Evolutionary conservation across 768 basidiomycete genomes (phyloP).

Genomic region (Cantharellus anzutake): DNA sequence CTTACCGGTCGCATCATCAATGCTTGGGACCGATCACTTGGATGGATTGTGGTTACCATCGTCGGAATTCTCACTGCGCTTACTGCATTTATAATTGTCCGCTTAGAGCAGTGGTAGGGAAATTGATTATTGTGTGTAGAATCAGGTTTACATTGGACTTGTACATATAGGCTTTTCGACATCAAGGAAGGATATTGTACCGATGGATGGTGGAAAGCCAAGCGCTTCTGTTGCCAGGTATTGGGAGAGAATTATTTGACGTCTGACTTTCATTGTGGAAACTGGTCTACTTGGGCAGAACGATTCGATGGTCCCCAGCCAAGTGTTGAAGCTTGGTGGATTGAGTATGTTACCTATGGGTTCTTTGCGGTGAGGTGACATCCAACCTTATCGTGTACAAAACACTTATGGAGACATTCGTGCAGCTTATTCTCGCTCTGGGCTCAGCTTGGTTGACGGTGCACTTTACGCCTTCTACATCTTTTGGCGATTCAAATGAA

Average conservation of each 20-base stretch:
- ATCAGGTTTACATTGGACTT: no score
- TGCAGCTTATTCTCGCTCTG: conserved; percentile 52
- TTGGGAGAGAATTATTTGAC: not conserved
- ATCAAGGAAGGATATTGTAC: conserved; percentile 80
- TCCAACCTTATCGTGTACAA: not conserved
- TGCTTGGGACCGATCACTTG: conserved; percentile 54
- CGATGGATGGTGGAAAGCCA: conserved; percentile 49
- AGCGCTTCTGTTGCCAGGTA: conserved; percentile 61
- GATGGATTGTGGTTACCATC: conserved; percentile 78
- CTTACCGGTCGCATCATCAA: conserved; percentile 44
- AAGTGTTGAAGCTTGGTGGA: conserved; percentile 22
- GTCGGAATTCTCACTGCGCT: conserved; percentile 76
- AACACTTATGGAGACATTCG: not conserved
- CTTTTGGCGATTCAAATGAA: conserved; percentile 37
- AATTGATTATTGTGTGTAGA: no score
- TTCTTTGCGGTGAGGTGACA: conserved; percentile 48
- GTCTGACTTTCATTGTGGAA: conserved; percentile 24
- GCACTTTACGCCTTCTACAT: conserved; percentile 70
- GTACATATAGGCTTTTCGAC: conserved; percentile 41
- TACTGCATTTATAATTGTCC: conserved; percentile 70
- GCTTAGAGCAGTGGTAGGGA: conserved; percentile 48
- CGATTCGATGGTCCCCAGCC: conserved; percentile 23
- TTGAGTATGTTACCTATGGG: conserved; percentile 54
- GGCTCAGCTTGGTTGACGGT: conserved; percentile 67
- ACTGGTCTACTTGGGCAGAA: conserved; percentile 64